Evolutionary conservation across 495 filamentous ascomycete genomes (phyloP).

Genomic region (Geoglossum glabrum): DNA sequence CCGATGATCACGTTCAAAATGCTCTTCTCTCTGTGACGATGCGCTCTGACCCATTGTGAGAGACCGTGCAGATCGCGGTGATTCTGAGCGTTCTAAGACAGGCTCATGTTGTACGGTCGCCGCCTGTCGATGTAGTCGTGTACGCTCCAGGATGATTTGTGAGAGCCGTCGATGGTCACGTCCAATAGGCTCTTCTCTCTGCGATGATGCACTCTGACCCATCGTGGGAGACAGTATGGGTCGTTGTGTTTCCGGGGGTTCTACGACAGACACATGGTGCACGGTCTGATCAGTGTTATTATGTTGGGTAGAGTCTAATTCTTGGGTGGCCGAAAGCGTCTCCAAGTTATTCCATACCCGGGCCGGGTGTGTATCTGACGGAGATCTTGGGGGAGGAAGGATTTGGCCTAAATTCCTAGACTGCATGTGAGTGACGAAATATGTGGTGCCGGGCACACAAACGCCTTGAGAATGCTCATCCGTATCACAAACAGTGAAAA

Average conservation of each 20-base stretch:
- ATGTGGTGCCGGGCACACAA: not conserved
- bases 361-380: not conserved
- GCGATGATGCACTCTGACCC: conserved; percentile 3
- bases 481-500: not conserved
- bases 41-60: conserved; percentile 1
- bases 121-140: not conserved
- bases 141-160: not conserved
- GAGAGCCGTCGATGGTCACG: conserved; percentile 1
- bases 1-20: not conserved
- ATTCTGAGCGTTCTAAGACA: not conserved
- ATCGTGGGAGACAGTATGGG: not conserved
- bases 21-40: conserved; percentile 2
- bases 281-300: not conserved
- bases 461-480: not conserved
- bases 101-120: not conserved
- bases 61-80: not conserved
- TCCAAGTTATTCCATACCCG: not conserved
- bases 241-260: not conserved
- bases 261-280: not conserved
- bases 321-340: not conserved
- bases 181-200: conserved; percentile 1
- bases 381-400: not conserved
- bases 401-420: not conserved
- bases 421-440: not conserved
- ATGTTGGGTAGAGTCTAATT: not conserved